A percentile compares a stretch with the other conserved stretches of the same genome.
These are phyloP conservation scores for Hyaloperonospora brassicae DNA, from an alignment of 352 stramenopile genomes.

Conservation along the genomic window DNA sequence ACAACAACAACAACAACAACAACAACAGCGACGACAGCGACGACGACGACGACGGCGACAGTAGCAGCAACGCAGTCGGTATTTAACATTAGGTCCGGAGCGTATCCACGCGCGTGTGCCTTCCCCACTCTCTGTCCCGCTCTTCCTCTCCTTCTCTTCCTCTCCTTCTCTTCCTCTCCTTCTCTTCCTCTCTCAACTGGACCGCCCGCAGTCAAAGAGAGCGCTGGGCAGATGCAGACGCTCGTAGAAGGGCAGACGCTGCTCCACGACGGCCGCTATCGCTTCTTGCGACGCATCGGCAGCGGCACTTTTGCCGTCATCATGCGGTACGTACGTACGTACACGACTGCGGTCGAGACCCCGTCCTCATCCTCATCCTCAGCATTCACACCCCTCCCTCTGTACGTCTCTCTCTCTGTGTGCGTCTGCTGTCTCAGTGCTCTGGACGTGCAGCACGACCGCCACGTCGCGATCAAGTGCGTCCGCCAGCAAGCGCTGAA, in stretches of 20 bases:
- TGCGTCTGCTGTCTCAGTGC: constrained; percentile 21
- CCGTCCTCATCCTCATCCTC: not conserved
- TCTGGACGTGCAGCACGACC: constrained; percentile 33
- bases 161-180: too few species aligned
- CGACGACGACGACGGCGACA: not conserved
- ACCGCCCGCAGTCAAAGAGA: too few species aligned
- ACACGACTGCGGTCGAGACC: not conserved
- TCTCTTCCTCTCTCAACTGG: too few species aligned
- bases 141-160: too few species aligned
- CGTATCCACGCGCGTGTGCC: too few species aligned
- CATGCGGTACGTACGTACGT: not conserved
- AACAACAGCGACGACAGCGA: not conserved
- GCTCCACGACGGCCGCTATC: constrained; percentile 52
- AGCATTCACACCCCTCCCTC: not conserved
- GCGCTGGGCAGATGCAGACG: constrained; percentile 18
- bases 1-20: too few species aligned
- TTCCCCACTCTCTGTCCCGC: too few species aligned
- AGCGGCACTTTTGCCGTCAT: constrained; percentile 23
- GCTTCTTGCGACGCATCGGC: constrained; percentile 62
- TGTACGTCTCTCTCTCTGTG: not conserved
- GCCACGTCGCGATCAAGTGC: constrained; percentile 67
- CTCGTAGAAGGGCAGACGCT: constrained; percentile 65
- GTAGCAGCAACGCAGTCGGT: constrained; percentile 4
- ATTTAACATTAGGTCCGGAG: constrained; percentile 18
- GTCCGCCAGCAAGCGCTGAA: constrained; percentile 39